Evolutionary conservation across 768 basidiomycete species (phyloP), one percentile per base, ranked within the genome.

Genomic region (Mycena sanguinolenta): DNA sequence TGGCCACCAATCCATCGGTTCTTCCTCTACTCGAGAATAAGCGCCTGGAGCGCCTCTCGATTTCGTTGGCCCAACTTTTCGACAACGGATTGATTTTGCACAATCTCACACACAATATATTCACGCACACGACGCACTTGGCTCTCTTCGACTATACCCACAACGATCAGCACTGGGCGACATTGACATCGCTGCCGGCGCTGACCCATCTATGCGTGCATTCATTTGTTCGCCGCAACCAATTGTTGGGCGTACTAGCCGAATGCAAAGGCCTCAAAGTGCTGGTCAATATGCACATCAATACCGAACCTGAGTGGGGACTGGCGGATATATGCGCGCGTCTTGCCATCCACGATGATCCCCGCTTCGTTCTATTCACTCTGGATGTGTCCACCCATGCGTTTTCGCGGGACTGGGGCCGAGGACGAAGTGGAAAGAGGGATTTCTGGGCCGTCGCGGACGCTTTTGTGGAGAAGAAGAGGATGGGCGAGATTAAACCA

Each of bases 81-180:
- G 68, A 54, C 46, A 64, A 58, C 54, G 63, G 66, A 1, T 23
- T 30, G 14, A 27, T 58, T 1, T 28, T 69, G 13, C 44, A 32
- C 2, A 63, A 69, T 46, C 67, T 69, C 17, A 14, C 28, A n/a
- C 67, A 69, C 36, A 55, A 61, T 16, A 12, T 63, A 5, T 68
- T 72, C 58, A 21, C n/a, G 27, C 65, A 68, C 57, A 54, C 65
- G 19, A 72, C 71, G n/a, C 71, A 72, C 49, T 61, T 72, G 21
- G 50, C 14, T 16, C 49, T 72, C 5, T 63, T 72, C 28, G 71
- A 72, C 42, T 39, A 27, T 28, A 3, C 64, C 8, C 63, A 68
- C 32, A 54, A 54, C 28, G 66, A 72, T 36, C 14, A 14, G 28
- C 21, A 46, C 23, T 69, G 54, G 44, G 4, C 39, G 25, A 28